Evolutionary conservation across 78 protist genomes (phyloP).

Genomic region (Dictyostelium firmibasis): DNA sequence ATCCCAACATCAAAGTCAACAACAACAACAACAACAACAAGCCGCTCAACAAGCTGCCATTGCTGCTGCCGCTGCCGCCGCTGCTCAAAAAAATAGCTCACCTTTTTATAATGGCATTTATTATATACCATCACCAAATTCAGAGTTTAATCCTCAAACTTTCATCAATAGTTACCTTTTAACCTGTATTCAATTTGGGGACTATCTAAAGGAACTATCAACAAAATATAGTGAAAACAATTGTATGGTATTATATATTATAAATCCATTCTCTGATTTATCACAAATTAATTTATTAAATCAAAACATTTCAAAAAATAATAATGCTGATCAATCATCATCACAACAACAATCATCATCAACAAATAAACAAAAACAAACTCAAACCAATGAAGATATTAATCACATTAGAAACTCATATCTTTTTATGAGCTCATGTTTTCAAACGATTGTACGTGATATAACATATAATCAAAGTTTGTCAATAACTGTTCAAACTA

Average conservation of each 20-base stretch:
- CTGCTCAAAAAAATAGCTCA: neutral
- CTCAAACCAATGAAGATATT: neutral
- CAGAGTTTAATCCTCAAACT: constrained; percentile 9
- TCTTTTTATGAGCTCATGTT: constrained; percentile 30
- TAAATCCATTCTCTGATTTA: constrained; percentile 60
- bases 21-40: constrained; percentile 8
- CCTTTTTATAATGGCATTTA: constrained; percentile 31
- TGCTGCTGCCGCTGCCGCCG: neutral
- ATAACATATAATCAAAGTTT: constrained; percentile 11
- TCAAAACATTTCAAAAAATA: neutral
- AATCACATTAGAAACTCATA: constrained; percentile 13
- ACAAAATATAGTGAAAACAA: constrained; percentile 44
- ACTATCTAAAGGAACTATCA: constrained; percentile 46
- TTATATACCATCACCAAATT: constrained; percentile 21
- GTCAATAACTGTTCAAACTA: constrained; percentile 27
- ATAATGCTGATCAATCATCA: neutral
- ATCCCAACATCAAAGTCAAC: neutral
- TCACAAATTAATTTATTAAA: neutral
- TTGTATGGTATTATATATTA: constrained; percentile 54
- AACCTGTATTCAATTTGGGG: constrained; percentile 3
- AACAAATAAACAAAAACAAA: neutral
- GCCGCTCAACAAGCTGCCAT: constrained; percentile 17
- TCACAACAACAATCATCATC: neutral
- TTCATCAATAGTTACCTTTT: neutral
- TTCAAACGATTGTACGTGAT: constrained; percentile 30